Evolutionary conservation across 768 basidiomycete genomes (phyloP).

Genomic region (Clitopilus hobsonii): DNA sequence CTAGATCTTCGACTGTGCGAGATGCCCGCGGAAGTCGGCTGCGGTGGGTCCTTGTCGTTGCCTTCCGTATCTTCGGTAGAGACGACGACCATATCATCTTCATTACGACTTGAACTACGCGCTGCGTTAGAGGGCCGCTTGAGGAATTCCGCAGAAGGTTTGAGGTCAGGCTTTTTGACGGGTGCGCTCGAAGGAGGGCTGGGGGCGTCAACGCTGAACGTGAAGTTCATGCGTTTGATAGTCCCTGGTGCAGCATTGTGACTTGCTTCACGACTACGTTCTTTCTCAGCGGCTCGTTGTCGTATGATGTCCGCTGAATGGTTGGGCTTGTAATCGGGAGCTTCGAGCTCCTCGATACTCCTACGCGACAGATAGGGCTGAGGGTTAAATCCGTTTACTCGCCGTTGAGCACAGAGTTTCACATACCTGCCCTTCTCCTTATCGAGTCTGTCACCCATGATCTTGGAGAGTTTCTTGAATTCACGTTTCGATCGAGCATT

Average conservation of each 20-base stretch:
- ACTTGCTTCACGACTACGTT: conserved; percentile 70
- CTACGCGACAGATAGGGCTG: conserved; percentile 36
- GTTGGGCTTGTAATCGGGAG: conserved; percentile 77
- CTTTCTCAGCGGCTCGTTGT: conserved; percentile 77
- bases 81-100: conserved; percentile 13
- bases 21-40: conserved; percentile 5
- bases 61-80: conserved; percentile 19
- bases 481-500: conserved; percentile 85
- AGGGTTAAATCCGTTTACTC: conserved; percentile 19
- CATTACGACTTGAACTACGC: conserved; percentile 20
- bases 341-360: conserved; percentile 80
- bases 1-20: conserved; percentile 25
- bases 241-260: conserved; percentile 61
- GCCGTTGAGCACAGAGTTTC: conserved; percentile 1
- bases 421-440: conserved; percentile 86
- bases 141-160: conserved; percentile 62
- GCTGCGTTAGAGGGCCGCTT: conserved; percentile 34
- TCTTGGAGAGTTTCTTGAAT: conserved; percentile 85
- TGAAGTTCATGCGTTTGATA: conserved; percentile 88
- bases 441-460: conserved; percentile 89
- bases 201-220: conserved; percentile 79
- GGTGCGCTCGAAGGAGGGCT: conserved; percentile 39
- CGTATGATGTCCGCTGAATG: conserved; percentile 77
- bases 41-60: conserved; percentile 32
- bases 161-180: conserved; percentile 62